Evolutionary conservation across 305 asterid species (phyloP), one percentile per base, ranked within the genome.

Genomic region (Fraxinus ornus): DNA sequence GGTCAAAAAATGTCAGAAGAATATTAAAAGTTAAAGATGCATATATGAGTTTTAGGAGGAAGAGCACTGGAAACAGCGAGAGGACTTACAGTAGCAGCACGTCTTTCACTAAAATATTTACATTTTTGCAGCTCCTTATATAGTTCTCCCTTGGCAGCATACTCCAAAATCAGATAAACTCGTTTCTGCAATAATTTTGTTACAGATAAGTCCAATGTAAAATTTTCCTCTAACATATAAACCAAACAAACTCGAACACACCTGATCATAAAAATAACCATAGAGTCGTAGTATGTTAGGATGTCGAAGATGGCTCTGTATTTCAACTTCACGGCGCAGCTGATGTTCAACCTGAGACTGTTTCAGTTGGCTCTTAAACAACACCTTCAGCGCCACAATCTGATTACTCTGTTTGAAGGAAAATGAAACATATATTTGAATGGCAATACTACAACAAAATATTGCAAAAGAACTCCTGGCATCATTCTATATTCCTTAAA

Each of bases 281-380:
- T 96, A 96, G 22, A 96, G 94, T 30, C 98, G 89, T 55, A 96
- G 88, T 82, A 96, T 93, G 90, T 96, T 96, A 41, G 99, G 95
- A 87, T 96, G 99, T 62, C 98, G 90, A 83, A 96, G 97, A 87
- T 94, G 98, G 85, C 97, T 94, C 85, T 96, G 99, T 78, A 96
- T 96, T 84, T 96, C 99, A 82, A 96, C 98, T 91, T 96, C 99
- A 22, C 99, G 97, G 12, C 98, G 97, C 81, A 96, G 97, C 90
- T 96, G 99, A 80, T 96, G 98, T 82, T 96, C 98, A 44, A 96
- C 98, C 84, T 92, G 98, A 62, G 98, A 95, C 89, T 94, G 94
- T 86, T 93, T 93, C 68, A 95, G 85, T 88, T 95, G 99, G 85
- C 85, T 90, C 90, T 96, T 96, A 80, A 96, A 94, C 86, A 96